Percentiles rank a stretch among this genome's conserved stretches.
phyloP scores from a whole-genome alignment of 805 yeast species.

The Starmerella kuoi region DNA sequence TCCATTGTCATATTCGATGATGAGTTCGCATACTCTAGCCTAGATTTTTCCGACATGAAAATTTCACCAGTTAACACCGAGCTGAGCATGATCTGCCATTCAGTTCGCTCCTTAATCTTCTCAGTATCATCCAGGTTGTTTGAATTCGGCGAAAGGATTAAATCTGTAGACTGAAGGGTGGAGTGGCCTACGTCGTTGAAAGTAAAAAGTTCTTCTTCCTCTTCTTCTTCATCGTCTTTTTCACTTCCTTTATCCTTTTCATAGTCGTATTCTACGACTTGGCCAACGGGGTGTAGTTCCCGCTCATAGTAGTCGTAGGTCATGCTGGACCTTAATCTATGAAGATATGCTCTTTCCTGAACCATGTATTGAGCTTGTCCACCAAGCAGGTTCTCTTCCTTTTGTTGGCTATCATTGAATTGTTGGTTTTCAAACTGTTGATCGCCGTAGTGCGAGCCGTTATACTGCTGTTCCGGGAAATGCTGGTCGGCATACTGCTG shows the following conservation, averaged over 20 bases:
- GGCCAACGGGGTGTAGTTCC: conserved; percentile 21
- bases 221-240: conserved; percentile 10
- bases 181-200: conserved; percentile 10
- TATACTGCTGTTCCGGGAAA: no score
- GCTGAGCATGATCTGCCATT: conserved; percentile 91
- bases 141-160: conserved; percentile 19
- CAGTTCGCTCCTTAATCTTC: conserved; percentile 53
- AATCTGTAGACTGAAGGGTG: conserved; percentile 6
- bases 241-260: conserved; percentile 1
- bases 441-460: no score
- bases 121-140: conserved; percentile 24
- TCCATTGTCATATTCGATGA: conserved; percentile 42
- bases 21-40: conserved; percentile 44
- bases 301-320: conserved; percentile 43
- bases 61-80: conserved; percentile 92
- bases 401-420: not conserved
- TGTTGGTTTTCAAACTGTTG: no score
- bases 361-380: conserved; percentile 37
- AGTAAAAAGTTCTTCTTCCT: conserved; percentile 17
- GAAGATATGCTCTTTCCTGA: conserved; percentile 57
- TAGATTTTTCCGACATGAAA: conserved; percentile 66
- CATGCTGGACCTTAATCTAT: conserved; percentile 46
- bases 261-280: not conserved
- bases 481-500: no score
- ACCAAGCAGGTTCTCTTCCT: conserved; percentile 2